A percentile compares a stretch with the other conserved stretches of the same genome.
These are phyloP conservation scores for Pyrenophora tritici-repentis DNA, from an alignment of 2,329 filamentous ascomycete species.

Conservation along the genomic window DNA sequence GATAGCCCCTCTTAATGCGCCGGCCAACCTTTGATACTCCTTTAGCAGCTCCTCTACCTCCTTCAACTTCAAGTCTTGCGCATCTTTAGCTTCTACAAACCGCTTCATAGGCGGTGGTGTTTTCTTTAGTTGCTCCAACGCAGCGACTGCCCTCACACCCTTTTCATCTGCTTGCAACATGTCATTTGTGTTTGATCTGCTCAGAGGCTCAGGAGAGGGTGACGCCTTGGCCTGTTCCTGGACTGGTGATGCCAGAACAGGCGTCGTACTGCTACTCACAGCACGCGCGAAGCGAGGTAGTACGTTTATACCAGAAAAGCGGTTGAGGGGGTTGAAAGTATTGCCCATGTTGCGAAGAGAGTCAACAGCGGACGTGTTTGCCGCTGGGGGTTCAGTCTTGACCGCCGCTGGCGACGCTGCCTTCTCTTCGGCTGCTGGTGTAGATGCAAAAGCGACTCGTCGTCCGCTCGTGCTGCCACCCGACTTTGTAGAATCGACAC, in stretches of 20 bases:
- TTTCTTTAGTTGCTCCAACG: constrained; percentile 52
- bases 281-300: constrained; percentile 75
- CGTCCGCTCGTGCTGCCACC: constrained; percentile 65
- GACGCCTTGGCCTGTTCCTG: constrained; percentile 35
- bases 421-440: constrained; percentile 32
- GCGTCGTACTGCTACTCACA: constrained; percentile 49
- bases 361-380: constrained; percentile 69
- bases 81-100: constrained; percentile 54
- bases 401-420: constrained; percentile 22
- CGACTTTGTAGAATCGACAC: constrained; percentile 73
- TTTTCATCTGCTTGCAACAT: constrained; percentile 34
- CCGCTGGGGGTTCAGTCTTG: constrained; percentile 34
- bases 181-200: constrained; percentile 28
- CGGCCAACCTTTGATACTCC: constrained; percentile 52
- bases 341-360: constrained; percentile 81
- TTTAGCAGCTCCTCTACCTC: constrained; percentile 55
- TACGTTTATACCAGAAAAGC: constrained; percentile 73
- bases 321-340: constrained; percentile 80
- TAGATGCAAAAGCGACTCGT: constrained; percentile 57
- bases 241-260: constrained; percentile 48
- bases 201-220: constrained; percentile 26
- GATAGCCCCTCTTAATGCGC: constrained; percentile 51
- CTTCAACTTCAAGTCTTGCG: constrained; percentile 52
- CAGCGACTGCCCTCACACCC: constrained; percentile 49
- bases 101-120: constrained; percentile 53